Percentiles rank a stretch among this genome's conserved stretches.
Conservation (phyloP, 1,284 basidiomycete genomes). For the Rhodotorula sp. region DNA sequence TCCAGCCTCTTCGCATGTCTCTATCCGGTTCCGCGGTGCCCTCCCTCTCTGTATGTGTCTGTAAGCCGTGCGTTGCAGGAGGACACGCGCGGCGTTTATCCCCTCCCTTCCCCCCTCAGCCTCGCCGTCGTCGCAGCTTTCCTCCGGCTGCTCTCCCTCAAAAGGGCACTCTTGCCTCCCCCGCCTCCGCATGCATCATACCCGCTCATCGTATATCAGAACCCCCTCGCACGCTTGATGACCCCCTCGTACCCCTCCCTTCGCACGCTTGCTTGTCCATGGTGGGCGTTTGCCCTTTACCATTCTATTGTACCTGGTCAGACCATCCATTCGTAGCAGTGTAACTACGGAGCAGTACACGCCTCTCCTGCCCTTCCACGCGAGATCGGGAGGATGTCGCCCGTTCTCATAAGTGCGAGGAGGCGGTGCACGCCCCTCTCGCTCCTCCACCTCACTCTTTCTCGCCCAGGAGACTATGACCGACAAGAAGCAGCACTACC, state of each 20-base stretch:
- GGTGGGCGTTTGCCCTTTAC: background rate
- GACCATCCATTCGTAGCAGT: no score
- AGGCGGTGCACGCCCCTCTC: background rate
- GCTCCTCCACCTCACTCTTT: background rate
- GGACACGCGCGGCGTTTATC: background rate
- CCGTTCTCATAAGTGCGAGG: background rate
- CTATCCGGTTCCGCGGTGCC: background rate
- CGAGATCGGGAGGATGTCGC: no score
- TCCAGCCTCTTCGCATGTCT: background rate
- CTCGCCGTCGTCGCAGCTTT: background rate
- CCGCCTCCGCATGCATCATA: background rate
- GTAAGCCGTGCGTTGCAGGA: slow-evolving; percentile 1
- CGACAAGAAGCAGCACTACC: slow-evolving; percentile 19
- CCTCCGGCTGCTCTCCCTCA: slow-evolving; percentile 1
- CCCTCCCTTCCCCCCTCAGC: background rate
- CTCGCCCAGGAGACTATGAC: background rate
- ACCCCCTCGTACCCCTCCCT: background rate
- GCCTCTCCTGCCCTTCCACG: no score
- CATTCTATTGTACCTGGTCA: background rate
- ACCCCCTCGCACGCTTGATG: background rate
- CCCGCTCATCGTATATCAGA: background rate
- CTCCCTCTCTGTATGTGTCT: background rate
- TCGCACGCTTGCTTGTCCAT: background rate
- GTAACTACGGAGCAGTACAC: background rate
- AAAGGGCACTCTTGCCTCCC: background rate